Conservation (phyloP, 352 stramenopile species). For the Phytophthora tubulina region DNA sequence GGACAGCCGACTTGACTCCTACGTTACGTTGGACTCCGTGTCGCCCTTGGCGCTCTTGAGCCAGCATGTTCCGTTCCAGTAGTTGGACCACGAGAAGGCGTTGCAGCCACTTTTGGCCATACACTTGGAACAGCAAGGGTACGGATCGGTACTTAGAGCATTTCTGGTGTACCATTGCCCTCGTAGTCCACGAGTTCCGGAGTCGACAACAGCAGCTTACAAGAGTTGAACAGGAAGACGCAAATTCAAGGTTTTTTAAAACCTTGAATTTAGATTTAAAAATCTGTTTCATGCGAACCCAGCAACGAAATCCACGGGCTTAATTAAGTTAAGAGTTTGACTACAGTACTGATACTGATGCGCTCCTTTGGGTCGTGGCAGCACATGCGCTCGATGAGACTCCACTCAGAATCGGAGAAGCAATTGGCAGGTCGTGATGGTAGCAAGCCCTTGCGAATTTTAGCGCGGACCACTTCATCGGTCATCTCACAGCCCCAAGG, state of each 20-base stretch:
- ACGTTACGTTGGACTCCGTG: neutral
- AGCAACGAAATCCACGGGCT: no score
- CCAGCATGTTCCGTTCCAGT: constrained; percentile 60
- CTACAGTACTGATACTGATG: constrained; percentile 26
- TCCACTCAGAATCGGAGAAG: constrained; percentile 49
- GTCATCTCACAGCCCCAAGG: constrained; percentile 34
- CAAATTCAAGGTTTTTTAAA: neutral
- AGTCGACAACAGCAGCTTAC: no score
- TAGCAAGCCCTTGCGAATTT: constrained; percentile 33
- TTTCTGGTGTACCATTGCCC: constrained; percentile 31
- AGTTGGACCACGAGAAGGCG: constrained; percentile 54
- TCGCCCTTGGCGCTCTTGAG: constrained; percentile 57
- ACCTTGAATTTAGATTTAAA: no score
- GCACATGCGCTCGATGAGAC: constrained; percentile 48
- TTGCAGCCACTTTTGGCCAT: constrained; percentile 30
- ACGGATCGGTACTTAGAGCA: constrained; percentile 26
- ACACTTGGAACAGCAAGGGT: constrained; percentile 45
- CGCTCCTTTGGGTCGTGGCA: constrained; percentile 25
- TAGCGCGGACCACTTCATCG: constrained; percentile 22
- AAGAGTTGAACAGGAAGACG: constrained; percentile 2
- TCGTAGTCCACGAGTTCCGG: constrained; percentile 44
- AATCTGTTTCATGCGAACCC: no score
- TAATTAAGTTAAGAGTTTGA: constrained; percentile 17
- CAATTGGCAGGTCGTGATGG: constrained; percentile 27
- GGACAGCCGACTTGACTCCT: constrained; percentile 27